Conservation (phyloP, 768 basidiomycete genomes). For the Sarcomyxa edulis region DNA sequence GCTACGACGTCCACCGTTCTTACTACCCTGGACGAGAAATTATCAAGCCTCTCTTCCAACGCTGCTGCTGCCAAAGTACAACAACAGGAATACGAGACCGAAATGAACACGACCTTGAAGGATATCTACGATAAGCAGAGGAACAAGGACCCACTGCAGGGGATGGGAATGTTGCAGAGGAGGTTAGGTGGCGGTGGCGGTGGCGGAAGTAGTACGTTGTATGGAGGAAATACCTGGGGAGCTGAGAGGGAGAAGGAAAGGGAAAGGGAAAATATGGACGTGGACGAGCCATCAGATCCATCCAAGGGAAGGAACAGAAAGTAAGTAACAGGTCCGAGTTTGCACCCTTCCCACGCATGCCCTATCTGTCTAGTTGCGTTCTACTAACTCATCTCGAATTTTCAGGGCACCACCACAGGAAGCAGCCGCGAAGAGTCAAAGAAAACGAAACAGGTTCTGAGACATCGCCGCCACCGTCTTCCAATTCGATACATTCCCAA, state of each 20-base stretch:
- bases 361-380: no score
- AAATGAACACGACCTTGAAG: constrained; percentile 46
- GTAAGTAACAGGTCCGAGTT: no score
- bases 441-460: constrained; percentile 57
- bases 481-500: no score
- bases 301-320: constrained; percentile 54
- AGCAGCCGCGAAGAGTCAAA: constrained; percentile 36
- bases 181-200: constrained; percentile 9
- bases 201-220: constrained; percentile 14
- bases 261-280: constrained; percentile 47
- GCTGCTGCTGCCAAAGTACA: constrained; percentile 30
- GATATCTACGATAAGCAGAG: constrained; percentile 63
- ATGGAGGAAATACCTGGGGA: no score
- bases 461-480: no score
- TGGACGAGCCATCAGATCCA: constrained; percentile 52
- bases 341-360: no score
- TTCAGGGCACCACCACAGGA: constrained; percentile 35
- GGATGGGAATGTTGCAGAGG: constrained; percentile 23
- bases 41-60: constrained; percentile 48
- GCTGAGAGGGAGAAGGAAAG: constrained; percentile 22
- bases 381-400: no score
- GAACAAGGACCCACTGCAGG: constrained; percentile 46
- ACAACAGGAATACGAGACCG: constrained; percentile 52
- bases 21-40: constrained; percentile 65
- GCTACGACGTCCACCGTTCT: constrained; percentile 68